Evolutionary conservation across 345 rosid species (phyloP).

Genomic region (Acer negundo): DNA sequence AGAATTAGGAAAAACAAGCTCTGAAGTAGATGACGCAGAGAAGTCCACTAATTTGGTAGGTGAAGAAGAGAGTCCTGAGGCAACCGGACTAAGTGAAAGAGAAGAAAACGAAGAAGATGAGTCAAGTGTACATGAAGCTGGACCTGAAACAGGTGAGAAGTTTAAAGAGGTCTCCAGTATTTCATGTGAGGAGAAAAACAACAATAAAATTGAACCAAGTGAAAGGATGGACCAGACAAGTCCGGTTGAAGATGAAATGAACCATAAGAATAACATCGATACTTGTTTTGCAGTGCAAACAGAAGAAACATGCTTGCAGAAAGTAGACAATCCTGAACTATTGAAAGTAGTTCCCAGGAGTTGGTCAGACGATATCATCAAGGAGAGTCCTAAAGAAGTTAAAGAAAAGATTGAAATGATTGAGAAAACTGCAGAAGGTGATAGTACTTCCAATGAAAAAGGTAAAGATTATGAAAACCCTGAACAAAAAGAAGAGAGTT

Average conservation of each 20-base stretch:
- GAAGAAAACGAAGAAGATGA: conserved; percentile 18
- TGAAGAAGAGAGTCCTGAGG: conserved; percentile 12
- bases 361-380: not conserved
- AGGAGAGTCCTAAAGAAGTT: conserved; percentile 10
- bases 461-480: conserved; percentile 5
- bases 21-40: too few species aligned
- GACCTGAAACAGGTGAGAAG: conserved; percentile 7
- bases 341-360: conserved; percentile 7
- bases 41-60: conserved; percentile 6
- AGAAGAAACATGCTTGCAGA: conserved; percentile 17
- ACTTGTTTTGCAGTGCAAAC: conserved; percentile 4
- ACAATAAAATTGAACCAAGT: conserved; percentile 11
- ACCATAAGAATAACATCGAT: conserved; percentile 6
- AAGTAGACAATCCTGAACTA: conserved; percentile 15
- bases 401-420: not conserved
- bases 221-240: conserved; percentile 8
- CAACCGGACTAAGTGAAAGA: conserved; percentile 15
- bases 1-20: too few species aligned
- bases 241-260: conserved; percentile 1
- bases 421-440: conserved; percentile 11
- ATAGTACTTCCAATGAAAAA: conserved; percentile 5
- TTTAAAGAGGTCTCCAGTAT: conserved; percentile 17
- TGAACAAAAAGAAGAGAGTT: conserved; percentile 14
- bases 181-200: not conserved
- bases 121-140: conserved; percentile 16